These are phyloP conservation scores for Candida patagonica DNA, from an alignment of 805 yeast genomes.

Conservation along the genomic window DNA sequence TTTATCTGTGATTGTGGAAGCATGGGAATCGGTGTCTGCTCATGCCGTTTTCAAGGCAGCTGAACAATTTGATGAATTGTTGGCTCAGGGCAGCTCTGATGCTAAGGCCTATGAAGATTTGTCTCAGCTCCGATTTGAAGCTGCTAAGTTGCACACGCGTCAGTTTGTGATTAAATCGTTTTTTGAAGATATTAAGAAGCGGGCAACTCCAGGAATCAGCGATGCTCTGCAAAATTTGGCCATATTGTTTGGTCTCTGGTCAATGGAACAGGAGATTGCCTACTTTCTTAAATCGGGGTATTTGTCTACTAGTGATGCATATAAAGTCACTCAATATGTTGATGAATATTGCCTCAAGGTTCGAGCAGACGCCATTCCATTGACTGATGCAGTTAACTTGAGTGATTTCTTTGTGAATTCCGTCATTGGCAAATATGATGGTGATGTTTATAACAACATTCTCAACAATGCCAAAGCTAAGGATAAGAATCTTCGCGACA, in stretches of 20 bases:
- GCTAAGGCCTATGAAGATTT: slow-evolving; percentile 32
- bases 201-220: slow-evolving; percentile 34
- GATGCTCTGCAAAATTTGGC: slow-evolving; percentile 46
- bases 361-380: slow-evolving; percentile 62
- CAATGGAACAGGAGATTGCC: slow-evolving; percentile 63
- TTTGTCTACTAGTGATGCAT: slow-evolving; percentile 41
- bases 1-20: slow-evolving; percentile 24
- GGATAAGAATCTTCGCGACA: slow-evolving; percentile 38
- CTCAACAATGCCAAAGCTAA: neutral
- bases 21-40: slow-evolving; percentile 31
- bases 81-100: slow-evolving; percentile 18
- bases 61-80: slow-evolving; percentile 20
- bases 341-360: slow-evolving; percentile 40
- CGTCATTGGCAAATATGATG: slow-evolving; percentile 71
- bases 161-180: slow-evolving; percentile 30
- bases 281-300: slow-evolving; percentile 58
- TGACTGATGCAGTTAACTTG: slow-evolving; percentile 77
- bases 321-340: slow-evolving; percentile 34
- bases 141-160: slow-evolving; percentile 33
- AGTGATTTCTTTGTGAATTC: slow-evolving; percentile 77
- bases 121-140: slow-evolving; percentile 33
- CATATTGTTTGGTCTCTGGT: slow-evolving; percentile 52
- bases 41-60: slow-evolving; percentile 28
- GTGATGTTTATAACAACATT: slow-evolving; percentile 65
- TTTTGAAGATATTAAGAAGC: slow-evolving; percentile 27